Conservation (phyloP, 2,329 filamentous ascomycete species). For the Diaporthe sp. region DNA sequence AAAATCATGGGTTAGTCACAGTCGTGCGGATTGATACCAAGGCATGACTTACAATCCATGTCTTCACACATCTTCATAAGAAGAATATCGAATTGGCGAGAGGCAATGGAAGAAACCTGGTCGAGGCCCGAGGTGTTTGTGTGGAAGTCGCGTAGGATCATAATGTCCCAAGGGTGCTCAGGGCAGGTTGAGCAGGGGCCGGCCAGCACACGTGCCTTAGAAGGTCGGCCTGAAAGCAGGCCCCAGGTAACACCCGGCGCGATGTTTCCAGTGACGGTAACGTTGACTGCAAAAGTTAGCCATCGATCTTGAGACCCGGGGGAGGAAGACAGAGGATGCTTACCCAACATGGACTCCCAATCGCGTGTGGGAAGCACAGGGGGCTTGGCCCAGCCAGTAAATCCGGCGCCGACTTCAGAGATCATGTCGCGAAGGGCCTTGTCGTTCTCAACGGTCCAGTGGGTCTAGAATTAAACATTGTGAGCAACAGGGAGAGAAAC, state of each 20-base stretch:
- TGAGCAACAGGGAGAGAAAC: neutral
- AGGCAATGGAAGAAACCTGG: neutral
- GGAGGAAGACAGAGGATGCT: neutral
- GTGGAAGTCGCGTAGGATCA: slow-evolving; percentile 33
- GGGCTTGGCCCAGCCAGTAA: slow-evolving; percentile 2
- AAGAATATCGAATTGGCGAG: slow-evolving; percentile 25
- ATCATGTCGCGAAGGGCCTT: neutral
- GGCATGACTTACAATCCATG: neutral
- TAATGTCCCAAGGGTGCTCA: slow-evolving; percentile 25
- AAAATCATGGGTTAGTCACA: neutral
- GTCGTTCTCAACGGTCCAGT: slow-evolving; percentile 36
- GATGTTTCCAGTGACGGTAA: slow-evolving; percentile 2
- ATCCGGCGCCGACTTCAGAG: neutral
- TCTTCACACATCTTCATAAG: slow-evolving; percentile 37
- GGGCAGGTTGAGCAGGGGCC: neutral
- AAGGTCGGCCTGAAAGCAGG: slow-evolving; percentile 8
- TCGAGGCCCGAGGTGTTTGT: neutral
- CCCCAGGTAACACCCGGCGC: neutral
- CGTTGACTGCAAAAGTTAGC: slow-evolving; percentile 1
- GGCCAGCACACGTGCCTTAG: slow-evolving; percentile 20
- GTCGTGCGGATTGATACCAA: too few species aligned
- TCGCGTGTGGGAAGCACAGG: neutral
- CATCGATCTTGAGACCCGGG: too few species aligned
- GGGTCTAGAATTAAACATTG: slow-evolving; percentile 3
- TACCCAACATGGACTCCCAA: slow-evolving; percentile 27